These are phyloP conservation scores for Vigna radiata DNA, from an alignment of 306 rosid genomes.

Conservation along the genomic window DNA sequence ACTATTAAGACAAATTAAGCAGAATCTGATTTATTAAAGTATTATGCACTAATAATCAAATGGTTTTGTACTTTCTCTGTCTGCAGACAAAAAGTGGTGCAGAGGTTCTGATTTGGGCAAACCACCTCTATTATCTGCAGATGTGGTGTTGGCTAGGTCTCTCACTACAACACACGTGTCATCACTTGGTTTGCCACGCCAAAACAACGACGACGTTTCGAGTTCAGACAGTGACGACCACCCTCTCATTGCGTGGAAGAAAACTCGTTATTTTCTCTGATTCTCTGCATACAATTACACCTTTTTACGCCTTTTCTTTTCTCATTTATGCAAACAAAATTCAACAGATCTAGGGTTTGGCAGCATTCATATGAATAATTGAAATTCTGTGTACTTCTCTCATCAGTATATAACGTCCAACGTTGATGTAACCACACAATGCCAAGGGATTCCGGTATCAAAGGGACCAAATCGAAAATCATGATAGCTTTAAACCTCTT, in stretches of 20 bases:
- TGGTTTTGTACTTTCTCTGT: too few relatives aligned
- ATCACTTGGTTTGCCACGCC: too few relatives aligned
- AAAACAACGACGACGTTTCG: background rate
- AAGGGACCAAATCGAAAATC: background rate
- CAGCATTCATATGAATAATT: conserved; percentile 10
- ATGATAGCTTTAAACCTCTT: too few relatives aligned
- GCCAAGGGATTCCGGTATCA: background rate
- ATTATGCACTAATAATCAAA: too few relatives aligned
- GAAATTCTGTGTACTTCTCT: conserved; percentile 3
- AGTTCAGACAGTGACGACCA: too few relatives aligned
- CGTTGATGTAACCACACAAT: conserved; percentile 26
- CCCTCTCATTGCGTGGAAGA: conserved; percentile 33
- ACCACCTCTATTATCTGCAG: background rate
- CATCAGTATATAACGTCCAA: conserved; percentile 3
- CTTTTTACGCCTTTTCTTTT: conserved; percentile 16
- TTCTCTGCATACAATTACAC: conserved; percentile 1
- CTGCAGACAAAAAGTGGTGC: too few relatives aligned
- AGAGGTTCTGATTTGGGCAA: background rate
- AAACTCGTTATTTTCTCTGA: conserved; percentile 17
- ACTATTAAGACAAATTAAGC: too few relatives aligned
- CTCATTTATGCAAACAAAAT: background rate
- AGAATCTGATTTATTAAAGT: too few relatives aligned
- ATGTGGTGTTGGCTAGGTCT: background rate
- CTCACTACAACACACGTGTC: background rate
- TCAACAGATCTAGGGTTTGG: background rate